Evolutionary conservation across 176 grass and related monocot species (phyloP), one percentile per base, ranked within the genome.

Genomic region (Lolium perenne): DNA sequence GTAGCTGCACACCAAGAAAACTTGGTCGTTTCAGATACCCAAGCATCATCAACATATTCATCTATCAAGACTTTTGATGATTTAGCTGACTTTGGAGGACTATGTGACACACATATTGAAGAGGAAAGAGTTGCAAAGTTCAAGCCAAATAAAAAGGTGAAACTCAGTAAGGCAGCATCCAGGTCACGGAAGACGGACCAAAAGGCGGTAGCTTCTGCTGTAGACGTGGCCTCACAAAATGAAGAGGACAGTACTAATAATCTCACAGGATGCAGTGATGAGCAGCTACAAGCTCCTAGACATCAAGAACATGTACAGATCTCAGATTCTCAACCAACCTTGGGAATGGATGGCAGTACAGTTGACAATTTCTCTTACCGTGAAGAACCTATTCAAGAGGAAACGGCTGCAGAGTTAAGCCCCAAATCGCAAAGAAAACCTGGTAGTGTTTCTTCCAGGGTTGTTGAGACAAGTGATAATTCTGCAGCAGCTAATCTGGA

Each of bases 111-210:
- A 5, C 79, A 78, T 17, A 57, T 29, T 78, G 66, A 90, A 54
- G 78, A 62, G 71, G 78, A 90, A 86, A 86, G 61, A 45, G 18
- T 61, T 85, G 9, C 83, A 43, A 85, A 85, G 62, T 81, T 49
- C 41, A 83, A 81, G 17, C 77, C 70, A 21, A 82, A 81, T 63
- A 38, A 43, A 41, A 70, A 49, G n/a, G 26, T 20, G 48, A 90
- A 86, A 67, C 71, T 40, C 62, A 56, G 20, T 48, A 90, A 86
- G 51, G 63, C 55, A 79, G 15, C 53, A 77, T 25, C 60, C 0
- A 86, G 71, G 38, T 82, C 62, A 61, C 29, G 3, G 12, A 86
- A 70, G 83, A 76, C 60, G 49, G 74, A 80, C 59, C 78, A 82
- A 71, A 90, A 82, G n/a, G 53, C 20, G 21, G 43, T 14, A 61